A percentile compares a stretch with the other conserved stretches of the same genome.
Conservation (phyloP, 192 early-diverging fungal species). For the Coemansia sp. region DNA sequence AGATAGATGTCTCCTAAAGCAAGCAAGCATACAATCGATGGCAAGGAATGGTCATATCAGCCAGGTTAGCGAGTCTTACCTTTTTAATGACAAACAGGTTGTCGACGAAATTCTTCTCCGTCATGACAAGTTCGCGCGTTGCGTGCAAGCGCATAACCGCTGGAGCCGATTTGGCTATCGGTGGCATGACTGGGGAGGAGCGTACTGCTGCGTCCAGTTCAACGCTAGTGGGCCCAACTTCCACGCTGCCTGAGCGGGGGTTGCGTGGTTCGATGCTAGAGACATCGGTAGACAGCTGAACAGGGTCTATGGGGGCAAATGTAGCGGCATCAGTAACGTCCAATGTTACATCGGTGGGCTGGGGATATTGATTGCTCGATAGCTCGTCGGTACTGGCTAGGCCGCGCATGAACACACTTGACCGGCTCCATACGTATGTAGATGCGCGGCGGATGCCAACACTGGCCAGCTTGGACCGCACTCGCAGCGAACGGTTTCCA, state of each 20-base stretch:
- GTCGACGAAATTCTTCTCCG: slow-evolving; percentile 59
- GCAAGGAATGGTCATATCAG: not conserved
- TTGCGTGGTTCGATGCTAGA: not conserved
- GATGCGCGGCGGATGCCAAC: slow-evolving; percentile 53
- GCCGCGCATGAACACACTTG: slow-evolving; percentile 51
- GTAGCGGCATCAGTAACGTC: not conserved
- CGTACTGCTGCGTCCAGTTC: slow-evolving; percentile 11
- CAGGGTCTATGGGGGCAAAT: not conserved
- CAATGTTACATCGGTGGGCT: not conserved
- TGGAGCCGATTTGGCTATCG: slow-evolving; percentile 26
- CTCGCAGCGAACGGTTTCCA: slow-evolving; percentile 39
- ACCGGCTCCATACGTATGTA: slow-evolving; percentile 53
- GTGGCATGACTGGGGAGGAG: not conserved
- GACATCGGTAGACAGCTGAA: not conserved
- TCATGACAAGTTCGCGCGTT: slow-evolving; percentile 55
- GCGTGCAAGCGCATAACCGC: slow-evolving; percentile 55
- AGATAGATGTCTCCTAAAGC: not conserved
- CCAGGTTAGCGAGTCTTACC: slow-evolving; percentile 12
- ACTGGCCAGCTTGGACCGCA: slow-evolving; percentile 42
- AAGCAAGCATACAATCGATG: not conserved
- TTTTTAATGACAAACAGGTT: slow-evolving; percentile 59
- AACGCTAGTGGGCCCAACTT: slow-evolving; percentile 27
- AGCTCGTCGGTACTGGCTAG: slow-evolving; percentile 52
- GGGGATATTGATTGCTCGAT: slow-evolving; percentile 2
- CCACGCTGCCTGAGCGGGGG: slow-evolving; percentile 3